A percentile compares a stretch with the other conserved stretches of the same genome.
These are phyloP conservation scores for Trichosporon coremiiforme DNA, from an alignment of 1,284 basidiomycete genomes.

Conservation along the genomic window DNA sequence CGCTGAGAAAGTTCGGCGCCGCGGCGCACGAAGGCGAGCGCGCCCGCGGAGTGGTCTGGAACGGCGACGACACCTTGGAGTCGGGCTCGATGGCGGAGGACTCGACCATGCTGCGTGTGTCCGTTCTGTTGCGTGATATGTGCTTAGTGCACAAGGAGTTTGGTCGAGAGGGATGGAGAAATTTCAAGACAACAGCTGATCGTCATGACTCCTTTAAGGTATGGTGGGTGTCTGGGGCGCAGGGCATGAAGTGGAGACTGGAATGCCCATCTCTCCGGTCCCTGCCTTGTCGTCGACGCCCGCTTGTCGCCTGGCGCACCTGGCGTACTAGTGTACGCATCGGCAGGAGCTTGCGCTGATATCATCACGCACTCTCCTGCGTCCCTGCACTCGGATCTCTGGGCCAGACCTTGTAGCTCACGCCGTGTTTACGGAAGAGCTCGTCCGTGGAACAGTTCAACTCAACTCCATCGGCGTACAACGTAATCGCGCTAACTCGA, in stretches of 20 bases:
- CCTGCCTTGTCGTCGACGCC: neutral
- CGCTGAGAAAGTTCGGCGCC: slow-evolving; percentile 33
- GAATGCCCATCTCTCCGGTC: neutral
- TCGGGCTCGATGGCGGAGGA: slow-evolving; percentile 22
- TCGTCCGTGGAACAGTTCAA: neutral
- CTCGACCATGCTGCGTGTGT: slow-evolving; percentile 7
- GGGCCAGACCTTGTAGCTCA: neutral
- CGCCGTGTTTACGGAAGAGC: neutral
- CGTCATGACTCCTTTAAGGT: slow-evolving; percentile 1
- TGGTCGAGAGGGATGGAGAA: neutral
- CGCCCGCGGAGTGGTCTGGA: slow-evolving; percentile 19
- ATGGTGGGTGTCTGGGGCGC: neutral
- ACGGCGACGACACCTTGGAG: slow-evolving; percentile 31
- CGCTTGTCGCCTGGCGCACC: neutral
- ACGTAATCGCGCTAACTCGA: slow-evolving; percentile 16
- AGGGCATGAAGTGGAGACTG: neutral
- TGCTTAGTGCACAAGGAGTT: neutral
- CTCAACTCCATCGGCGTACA: slow-evolving; percentile 3
- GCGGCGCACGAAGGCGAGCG: neutral
- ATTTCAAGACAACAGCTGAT: neutral
- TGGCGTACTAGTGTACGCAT: neutral
- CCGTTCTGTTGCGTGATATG: no score
- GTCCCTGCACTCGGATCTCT: neutral
- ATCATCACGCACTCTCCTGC: neutral
- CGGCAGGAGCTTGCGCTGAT: neutral